Evolutionary conservation across 345 rosid species (phyloP).

Genomic region (Salix exigua): DNA sequence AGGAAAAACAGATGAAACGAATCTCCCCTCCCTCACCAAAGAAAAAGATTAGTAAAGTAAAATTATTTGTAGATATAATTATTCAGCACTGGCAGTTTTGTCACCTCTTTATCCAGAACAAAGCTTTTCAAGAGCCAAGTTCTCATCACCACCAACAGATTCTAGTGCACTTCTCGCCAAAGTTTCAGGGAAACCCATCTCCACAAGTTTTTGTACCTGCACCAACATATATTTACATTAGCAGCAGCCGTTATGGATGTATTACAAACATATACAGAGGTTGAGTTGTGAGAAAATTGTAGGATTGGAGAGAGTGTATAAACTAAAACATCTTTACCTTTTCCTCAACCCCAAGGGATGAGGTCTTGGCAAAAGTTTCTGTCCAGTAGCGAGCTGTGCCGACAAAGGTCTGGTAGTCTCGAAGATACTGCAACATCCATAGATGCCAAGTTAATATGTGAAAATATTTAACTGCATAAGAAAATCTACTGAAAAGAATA

Average conservation of each 20-base stretch:
- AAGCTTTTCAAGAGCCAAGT: constrained; percentile 89
- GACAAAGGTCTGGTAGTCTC: constrained; percentile 77
- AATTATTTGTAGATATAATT: neutral
- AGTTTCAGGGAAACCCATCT: constrained; percentile 90
- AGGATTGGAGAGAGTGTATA: neutral
- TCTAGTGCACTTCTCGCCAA: constrained; percentile 76
- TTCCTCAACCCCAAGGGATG: constrained; percentile 72
- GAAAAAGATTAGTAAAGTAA: neutral
- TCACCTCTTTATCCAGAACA: constrained; percentile 40
- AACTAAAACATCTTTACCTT: constrained; percentile 45
- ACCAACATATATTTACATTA: neutral
- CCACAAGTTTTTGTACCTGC: constrained; percentile 81
- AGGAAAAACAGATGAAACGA: neutral
- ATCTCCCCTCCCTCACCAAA: neutral
- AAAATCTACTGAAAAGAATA: neutral
- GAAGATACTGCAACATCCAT: constrained; percentile 61
- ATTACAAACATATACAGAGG: neutral
- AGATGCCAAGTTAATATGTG: neutral
- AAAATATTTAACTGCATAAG: neutral
- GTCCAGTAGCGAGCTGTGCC: constrained; percentile 99
- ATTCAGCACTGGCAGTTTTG: neutral
- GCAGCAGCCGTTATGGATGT: neutral
- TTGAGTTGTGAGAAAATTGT: neutral
- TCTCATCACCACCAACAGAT: constrained; percentile 92
- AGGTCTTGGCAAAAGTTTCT: constrained; percentile 81